phyloP scores from a whole-genome alignment of 129 eudicot species.

The Centrapalus pauciflorus region DNA sequence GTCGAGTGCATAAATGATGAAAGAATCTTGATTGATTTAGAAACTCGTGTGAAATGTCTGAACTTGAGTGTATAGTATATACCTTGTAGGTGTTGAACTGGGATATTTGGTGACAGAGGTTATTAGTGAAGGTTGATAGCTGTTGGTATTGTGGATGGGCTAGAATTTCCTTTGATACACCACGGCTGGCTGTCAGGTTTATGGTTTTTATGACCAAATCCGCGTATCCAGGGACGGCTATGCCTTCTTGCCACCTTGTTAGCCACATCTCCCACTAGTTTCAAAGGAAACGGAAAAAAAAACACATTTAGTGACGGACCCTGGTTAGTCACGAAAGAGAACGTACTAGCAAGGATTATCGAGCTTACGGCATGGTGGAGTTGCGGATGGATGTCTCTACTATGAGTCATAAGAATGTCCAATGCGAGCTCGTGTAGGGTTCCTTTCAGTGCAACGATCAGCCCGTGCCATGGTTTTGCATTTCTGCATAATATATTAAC shows the following conservation, averaged over 20 bases:
- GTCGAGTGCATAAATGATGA: neutral
- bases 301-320: neutral
- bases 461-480: constrained; percentile 25
- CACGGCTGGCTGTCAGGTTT: constrained; percentile 35
- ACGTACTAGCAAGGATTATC: neutral
- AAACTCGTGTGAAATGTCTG: neutral
- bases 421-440: constrained; percentile 64
- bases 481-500: constrained; percentile 34
- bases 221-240: constrained; percentile 46
- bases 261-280: constrained; percentile 73
- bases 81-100: constrained; percentile 37
- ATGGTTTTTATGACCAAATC: constrained; percentile 51
- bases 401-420: constrained; percentile 49
- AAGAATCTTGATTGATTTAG: neutral
- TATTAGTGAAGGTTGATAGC: constrained; percentile 44
- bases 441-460: constrained; percentile 42
- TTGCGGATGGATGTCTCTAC: constrained; percentile 50
- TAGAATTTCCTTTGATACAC: constrained; percentile 27
- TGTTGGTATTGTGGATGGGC: constrained; percentile 40
- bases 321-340: neutral
- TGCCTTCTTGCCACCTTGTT: constrained; percentile 50
- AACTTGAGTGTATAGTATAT: neutral
- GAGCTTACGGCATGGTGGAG: constrained; percentile 53
- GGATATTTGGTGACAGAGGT: constrained; percentile 46
- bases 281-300: neutral